phyloP scores from a whole-genome alignment of 148 eudicot species.

The Spergularia marina region DNA sequence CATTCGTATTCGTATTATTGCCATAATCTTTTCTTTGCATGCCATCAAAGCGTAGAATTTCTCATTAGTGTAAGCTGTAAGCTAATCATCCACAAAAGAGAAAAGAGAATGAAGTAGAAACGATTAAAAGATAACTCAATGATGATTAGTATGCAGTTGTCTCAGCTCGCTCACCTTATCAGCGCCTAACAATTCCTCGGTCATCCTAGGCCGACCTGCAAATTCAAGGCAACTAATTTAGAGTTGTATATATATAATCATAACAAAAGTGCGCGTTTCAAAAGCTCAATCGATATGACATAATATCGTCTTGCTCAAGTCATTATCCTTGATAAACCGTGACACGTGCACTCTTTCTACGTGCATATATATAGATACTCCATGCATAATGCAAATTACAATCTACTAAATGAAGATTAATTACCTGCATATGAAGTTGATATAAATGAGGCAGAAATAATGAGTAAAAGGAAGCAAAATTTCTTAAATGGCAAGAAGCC shows the following conservation, averaged over 20 bases:
- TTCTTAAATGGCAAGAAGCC: constrained; percentile 40
- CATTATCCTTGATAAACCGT: background rate
- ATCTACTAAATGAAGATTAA: background rate
- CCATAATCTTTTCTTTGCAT: too few relatives aligned
- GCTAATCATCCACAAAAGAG: too few relatives aligned
- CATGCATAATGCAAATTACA: background rate
- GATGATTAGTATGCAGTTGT: background rate
- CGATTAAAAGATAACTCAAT: too few relatives aligned
- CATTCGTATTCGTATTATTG: too few relatives aligned
- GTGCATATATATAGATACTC: too few relatives aligned
- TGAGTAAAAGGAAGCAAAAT: constrained; percentile 43
- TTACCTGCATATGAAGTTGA: constrained; percentile 67
- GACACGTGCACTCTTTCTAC: too few relatives aligned
- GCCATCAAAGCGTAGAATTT: too few relatives aligned
- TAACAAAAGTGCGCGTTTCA: too few relatives aligned
- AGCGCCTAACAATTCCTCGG: constrained; percentile 25
- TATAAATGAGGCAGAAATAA: constrained; percentile 47
- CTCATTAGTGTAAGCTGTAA: too few relatives aligned
- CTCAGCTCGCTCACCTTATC: constrained; percentile 42
- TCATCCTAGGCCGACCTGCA: constrained; percentile 36
- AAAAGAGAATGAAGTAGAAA: too few relatives aligned
- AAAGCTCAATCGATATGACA: too few relatives aligned
- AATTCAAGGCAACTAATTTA: constrained; percentile 7
- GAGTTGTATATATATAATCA: background rate
- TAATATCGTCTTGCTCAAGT: too few relatives aligned